Evolutionary conservation across 352 stramenopile species (phyloP), one percentile per base, ranked within the genome.

Genomic region (Phytophthora pinifolia): DNA sequence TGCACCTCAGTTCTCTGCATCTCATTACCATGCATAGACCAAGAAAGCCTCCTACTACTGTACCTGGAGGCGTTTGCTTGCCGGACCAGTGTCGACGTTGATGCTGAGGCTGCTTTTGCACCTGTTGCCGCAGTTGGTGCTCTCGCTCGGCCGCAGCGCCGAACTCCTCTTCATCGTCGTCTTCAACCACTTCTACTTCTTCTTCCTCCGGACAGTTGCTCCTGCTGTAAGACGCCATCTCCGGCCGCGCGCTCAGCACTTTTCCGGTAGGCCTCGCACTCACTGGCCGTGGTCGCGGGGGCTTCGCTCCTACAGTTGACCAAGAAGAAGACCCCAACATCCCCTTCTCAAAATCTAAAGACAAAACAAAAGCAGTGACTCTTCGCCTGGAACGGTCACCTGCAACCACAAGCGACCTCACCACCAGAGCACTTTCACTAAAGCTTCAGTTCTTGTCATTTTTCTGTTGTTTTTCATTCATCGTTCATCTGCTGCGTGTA

Each of bases 241-340:
- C 61, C 12, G 55, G 56, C 22, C 52, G 51, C 8, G 36, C 56
- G 33, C 43, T 48, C 18, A 41, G 9, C 18, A 55, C 17, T n/a
- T 53, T 53, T 18, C 42, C 43, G 20, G 57, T 43, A 34, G 68
- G 72, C 34, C 72, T 86, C 17, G 74, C 76, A 54, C 79, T 89
- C 62, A 70, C 81, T 1, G 76, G 79, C 5, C 76, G 61, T 46
- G 59, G 41, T 7, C 51, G 65, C 15, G 56, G 59, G 22, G 65
- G 68, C 6, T 27, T 36, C 5, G 48, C 12, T 14, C 32, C 43
- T 25, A 46, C 37, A 41, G 59, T 17, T 9, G 60, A 70, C 55
- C 55, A 70, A 17, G 45, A 47, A 34, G 56, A 57, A 30, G 48
- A 66, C 13, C 6, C 44, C 38, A 50, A 29, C 48, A 70, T 62